Evolutionary conservation across 352 stramenopile genomes (phyloP).

Genomic region (Globisporangium abappressorium): DNA sequence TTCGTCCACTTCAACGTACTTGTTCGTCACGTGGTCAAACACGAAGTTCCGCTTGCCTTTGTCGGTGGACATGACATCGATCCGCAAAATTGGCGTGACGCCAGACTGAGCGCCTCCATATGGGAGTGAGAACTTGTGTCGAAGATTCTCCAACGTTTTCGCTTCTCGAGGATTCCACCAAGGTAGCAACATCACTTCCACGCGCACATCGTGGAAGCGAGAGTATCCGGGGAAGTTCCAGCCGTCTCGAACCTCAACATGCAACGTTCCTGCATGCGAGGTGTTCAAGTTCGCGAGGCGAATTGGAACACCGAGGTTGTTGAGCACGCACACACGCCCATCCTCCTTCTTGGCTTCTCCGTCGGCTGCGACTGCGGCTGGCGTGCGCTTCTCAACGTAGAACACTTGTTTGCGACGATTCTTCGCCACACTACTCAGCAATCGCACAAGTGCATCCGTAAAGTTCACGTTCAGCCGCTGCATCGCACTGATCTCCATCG

Average conservation of each 20-base stretch:
- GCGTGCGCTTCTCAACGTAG: conserved; percentile 70
- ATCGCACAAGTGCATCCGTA: conserved; percentile 76
- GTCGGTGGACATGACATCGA: conserved; percentile 70
- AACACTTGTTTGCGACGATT: conserved; percentile 74
- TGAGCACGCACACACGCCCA: conserved; percentile 83
- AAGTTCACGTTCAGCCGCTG: conserved; percentile 87
- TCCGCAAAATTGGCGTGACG: conserved; percentile 80
- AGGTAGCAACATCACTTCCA: conserved; percentile 80
- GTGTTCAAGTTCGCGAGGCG: conserved; percentile 87
- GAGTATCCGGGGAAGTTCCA: conserved; percentile 83
- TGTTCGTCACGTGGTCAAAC: conserved; percentile 82
- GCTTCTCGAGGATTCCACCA: conserved; percentile 85
- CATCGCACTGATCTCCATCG: conserved; percentile 77
- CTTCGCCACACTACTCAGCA: conserved; percentile 77
- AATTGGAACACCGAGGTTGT: conserved; percentile 86
- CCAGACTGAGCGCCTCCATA: conserved; percentile 85
- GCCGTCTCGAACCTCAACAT: conserved; percentile 80
- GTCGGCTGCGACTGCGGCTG: conserved; percentile 72
- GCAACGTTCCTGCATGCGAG: conserved; percentile 71
- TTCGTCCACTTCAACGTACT: conserved; percentile 84
- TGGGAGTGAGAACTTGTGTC: conserved; percentile 75
- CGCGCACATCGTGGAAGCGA: conserved; percentile 82
- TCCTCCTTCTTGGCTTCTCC: conserved; percentile 83
- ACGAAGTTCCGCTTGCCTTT: conserved; percentile 78
- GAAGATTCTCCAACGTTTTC: conserved; percentile 65